Conservation (phyloP, 148 eudicot species). For the Vaccinium macrocarpon region DNA sequence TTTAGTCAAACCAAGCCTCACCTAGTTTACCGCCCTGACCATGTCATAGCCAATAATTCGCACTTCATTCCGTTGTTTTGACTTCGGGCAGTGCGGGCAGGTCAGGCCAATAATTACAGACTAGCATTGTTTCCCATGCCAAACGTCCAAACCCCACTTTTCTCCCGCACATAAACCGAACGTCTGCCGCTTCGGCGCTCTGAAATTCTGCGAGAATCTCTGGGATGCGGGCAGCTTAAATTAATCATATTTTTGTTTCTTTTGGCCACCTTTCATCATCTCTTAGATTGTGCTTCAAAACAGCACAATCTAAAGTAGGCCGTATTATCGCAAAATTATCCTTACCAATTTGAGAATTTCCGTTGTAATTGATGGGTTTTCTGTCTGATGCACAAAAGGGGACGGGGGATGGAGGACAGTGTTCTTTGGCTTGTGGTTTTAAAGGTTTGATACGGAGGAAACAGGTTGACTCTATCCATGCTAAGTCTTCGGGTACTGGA, state of each 20-base stretch:
- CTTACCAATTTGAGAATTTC: background rate
- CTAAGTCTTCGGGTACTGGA: constrained; percentile 38
- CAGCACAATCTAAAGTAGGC: background rate
- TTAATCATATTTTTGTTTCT: background rate
- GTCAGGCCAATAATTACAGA: background rate
- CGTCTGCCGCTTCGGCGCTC: background rate
- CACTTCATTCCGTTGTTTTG: too few relatives aligned
- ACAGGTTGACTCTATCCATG: constrained; percentile 66
- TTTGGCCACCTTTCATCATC: background rate
- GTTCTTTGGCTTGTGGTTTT: constrained; percentile 31
- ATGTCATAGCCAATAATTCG: too few relatives aligned
- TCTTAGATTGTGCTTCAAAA: constrained; percentile 5
- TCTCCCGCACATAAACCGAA: background rate
- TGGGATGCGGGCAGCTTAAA: constrained; percentile 2
- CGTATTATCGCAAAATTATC: background rate
- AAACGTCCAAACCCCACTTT: background rate
- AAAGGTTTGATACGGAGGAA: constrained; percentile 69
- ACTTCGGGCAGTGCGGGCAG: too few relatives aligned
- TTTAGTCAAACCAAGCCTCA: too few relatives aligned
- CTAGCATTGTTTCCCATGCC: background rate
- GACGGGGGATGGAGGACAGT: constrained; percentile 14
- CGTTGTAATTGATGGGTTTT: constrained; percentile 35
- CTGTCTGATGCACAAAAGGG: constrained; percentile 25
- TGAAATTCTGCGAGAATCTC: background rate
- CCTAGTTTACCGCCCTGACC: too few relatives aligned